Evolutionary conservation across 768 basidiomycete genomes (phyloP).

Genomic region (Termitomyces sp.): DNA sequence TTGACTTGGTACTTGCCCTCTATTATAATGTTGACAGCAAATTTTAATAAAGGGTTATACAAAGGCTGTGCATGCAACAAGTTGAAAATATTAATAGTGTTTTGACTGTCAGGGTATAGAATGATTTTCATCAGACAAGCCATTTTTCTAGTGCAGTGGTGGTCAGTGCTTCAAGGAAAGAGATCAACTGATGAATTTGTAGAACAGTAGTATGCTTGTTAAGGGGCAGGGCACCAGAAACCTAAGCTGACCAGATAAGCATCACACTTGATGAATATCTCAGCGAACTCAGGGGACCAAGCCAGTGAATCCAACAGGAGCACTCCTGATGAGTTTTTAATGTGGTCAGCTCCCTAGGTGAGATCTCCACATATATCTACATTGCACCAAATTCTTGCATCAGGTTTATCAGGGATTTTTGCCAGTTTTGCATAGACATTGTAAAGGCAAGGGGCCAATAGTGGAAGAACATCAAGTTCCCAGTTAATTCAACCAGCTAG

Average conservation of each 20-base stretch:
- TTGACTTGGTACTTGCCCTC: no score
- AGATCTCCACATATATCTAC: neutral
- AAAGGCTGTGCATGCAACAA: neutral
- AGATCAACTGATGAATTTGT: neutral
- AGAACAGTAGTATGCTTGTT: conserved; percentile 13
- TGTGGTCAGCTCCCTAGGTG: conserved; percentile 24
- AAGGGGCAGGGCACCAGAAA: conserved; percentile 20
- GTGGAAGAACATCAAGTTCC: no score
- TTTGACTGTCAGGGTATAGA: neutral
- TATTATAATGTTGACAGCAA: no score
- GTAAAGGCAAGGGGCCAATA: no score
- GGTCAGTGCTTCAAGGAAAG: neutral
- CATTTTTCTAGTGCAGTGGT: neutral
- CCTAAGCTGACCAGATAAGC: conserved; percentile 16
- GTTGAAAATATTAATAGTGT: neutral
- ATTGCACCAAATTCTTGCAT: conserved; percentile 23
- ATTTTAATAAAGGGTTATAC: no score
- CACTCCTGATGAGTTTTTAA: conserved; percentile 16
- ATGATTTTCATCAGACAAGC: neutral
- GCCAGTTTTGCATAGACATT: neutral
- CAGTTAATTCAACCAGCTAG: neutral
- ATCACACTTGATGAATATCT: conserved; percentile 4
- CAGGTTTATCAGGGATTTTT: no score
- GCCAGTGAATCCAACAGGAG: conserved; percentile 13
- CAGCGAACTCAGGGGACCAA: neutral